These are phyloP conservation scores for Mortierella antarctica DNA, from an alignment of 192 early-diverging fungal genomes.

Conservation along the genomic window DNA sequence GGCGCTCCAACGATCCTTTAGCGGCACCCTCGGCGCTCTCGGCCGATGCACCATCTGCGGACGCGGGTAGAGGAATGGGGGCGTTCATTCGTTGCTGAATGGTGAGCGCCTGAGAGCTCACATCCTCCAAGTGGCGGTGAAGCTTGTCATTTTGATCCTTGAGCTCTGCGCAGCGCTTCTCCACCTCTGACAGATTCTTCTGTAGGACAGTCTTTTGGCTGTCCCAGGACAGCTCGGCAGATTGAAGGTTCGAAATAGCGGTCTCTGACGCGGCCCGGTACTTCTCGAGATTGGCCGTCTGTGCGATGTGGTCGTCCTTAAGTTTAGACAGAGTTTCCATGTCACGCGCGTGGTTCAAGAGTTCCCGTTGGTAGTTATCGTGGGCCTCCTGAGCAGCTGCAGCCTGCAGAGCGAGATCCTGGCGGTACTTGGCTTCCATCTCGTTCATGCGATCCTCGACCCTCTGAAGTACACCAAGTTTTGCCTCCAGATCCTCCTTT, in stretches of 20 bases:
- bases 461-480: constrained; percentile 37
- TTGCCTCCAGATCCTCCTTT: constrained; percentile 39
- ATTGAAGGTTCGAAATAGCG: constrained; percentile 60
- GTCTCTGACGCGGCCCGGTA: constrained; percentile 43
- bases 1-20: constrained; percentile 6
- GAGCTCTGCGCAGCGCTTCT: constrained; percentile 65
- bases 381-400: constrained; percentile 62
- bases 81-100: constrained; percentile 52
- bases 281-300: constrained; percentile 46
- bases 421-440: constrained; percentile 55
- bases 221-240: constrained; percentile 61
- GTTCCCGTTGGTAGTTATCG: constrained; percentile 76
- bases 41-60: constrained; percentile 3
- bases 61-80: not conserved
- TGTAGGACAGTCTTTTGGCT: constrained; percentile 45
- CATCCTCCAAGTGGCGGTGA: constrained; percentile 77
- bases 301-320: constrained; percentile 17
- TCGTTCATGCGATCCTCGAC: constrained; percentile 45
- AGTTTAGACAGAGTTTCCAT: constrained; percentile 58
- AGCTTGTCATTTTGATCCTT: constrained; percentile 77
- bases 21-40: constrained; percentile 12
- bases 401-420: constrained; percentile 66
- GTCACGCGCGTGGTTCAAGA: constrained; percentile 69
- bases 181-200: constrained; percentile 55
- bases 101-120: constrained; percentile 56